Percentiles rank a stretch among this genome's conserved stretches.
Conservation (phyloP, 2,329 filamentous ascomycete species). For the Plenodomus tracheiphilus region DNA sequence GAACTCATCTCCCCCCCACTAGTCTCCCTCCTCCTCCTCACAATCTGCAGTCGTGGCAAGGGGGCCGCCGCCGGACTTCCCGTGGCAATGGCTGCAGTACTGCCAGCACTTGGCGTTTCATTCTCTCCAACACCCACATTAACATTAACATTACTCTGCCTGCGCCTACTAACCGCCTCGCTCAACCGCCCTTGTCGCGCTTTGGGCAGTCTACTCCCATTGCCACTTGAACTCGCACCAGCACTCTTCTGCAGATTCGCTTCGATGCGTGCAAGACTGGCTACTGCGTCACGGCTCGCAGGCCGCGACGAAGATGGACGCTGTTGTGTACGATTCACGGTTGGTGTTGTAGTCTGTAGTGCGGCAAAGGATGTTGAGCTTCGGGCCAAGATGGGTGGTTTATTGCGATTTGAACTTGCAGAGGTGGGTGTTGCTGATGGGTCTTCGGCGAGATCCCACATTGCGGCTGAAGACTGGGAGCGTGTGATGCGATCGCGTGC, state of each 20-base stretch:
- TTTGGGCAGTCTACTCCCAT: slow-evolving; percentile 35
- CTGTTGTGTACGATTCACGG: slow-evolving; percentile 16
- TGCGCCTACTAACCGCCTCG: slow-evolving; percentile 31
- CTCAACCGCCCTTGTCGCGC: slow-evolving; percentile 34
- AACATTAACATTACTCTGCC: slow-evolving; percentile 25
- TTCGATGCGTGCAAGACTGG: slow-evolving; percentile 29
- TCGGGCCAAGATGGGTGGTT: slow-evolving; percentile 26
- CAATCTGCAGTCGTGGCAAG: slow-evolving; percentile 37
- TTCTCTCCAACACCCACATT: slow-evolving; percentile 29
- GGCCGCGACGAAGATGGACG: slow-evolving; percentile 18
- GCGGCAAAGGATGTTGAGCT: slow-evolving; percentile 33
- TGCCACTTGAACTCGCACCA: too few species aligned
- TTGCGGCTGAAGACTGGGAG: slow-evolving; percentile 33
- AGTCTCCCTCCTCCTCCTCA: slow-evolving; percentile 39
- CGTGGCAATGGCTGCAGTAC: not conserved
- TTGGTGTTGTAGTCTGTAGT: slow-evolving; percentile 19
- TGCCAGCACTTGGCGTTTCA: slow-evolving; percentile 11
- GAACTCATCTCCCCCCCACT: slow-evolving; percentile 39
- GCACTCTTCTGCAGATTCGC: slow-evolving; percentile 19
- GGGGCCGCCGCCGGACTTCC: slow-evolving; percentile 15
- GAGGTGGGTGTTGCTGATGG: slow-evolving; percentile 26
- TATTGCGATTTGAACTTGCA: slow-evolving; percentile 12
- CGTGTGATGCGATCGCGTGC: slow-evolving; percentile 30
- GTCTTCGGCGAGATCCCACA: slow-evolving; percentile 42
- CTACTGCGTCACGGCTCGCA: slow-evolving; percentile 33